Evolutionary conservation across 1,284 basidiomycete genomes (phyloP), one percentile per base, ranked within the genome.

Genomic region (Ceraceosorus guamensis): DNA sequence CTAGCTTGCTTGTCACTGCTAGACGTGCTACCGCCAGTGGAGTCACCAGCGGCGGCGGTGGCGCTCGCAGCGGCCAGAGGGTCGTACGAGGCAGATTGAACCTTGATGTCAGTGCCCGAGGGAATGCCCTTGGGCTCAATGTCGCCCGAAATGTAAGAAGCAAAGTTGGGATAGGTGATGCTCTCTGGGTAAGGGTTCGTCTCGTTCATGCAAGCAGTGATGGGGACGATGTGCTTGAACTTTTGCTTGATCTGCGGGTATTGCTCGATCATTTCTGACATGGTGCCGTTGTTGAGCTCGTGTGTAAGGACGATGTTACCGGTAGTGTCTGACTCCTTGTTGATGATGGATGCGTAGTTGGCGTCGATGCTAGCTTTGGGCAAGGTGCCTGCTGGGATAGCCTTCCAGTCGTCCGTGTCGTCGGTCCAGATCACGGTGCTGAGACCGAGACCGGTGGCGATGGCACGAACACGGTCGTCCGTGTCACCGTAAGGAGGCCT

Each of bases 401-500:
- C 75, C 55, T 73, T 59, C 79, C 79, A 80, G 68, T 81, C 80
- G 44, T 79, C 67, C 11, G 67, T 70, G 62, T 81, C 79, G 50
- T 79, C 75, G n/a, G 73, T 72, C 81, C 81, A 82, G 35, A 81
- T 67, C 51, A 80, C 75, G 32, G 78, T 79, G 16, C 76, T 78
- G 62, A 82, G 66, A 56, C 79, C 81, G 34, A 82, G 73, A 4
- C 65, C 72, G 2, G 71, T 55, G 31, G 82, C 82, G 55, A 83
- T 81, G 10, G 76, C 70, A 32, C 82, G 77, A 44, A 82, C 77
- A 33, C 81, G 78, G 71, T 82, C 80, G 67, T 82, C 81, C 37
- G 81, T 76, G 55, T 79, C 80, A 70, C 80, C 80, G 65, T 75
- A 81, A 46, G 78, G 11, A 24, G 14, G 14, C 37, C 33, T 6